Evolutionary conservation across 352 stramenopile species (phyloP), one percentile per base, ranked within the genome.

Genomic region (Phytophthora hybrid): DNA sequence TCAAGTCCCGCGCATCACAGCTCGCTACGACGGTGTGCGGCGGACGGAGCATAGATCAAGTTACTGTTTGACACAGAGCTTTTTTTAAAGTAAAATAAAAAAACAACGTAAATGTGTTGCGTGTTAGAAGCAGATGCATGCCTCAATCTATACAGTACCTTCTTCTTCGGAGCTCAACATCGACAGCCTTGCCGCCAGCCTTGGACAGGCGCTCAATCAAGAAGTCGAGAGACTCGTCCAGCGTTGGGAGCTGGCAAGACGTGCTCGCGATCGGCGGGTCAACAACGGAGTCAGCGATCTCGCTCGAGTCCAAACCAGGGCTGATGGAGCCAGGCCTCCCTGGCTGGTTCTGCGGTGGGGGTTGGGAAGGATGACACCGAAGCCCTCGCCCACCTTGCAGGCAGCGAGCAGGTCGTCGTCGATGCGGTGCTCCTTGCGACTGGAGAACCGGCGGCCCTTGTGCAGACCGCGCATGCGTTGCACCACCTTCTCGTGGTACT

Each of bases 171-270:
- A 79, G 34, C 54, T 49, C n/a, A 19, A 79, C 37, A 14, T 70
- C 53, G 8, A 73, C 52, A 1, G 34, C 46, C 29, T 71, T 58
- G 32, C 32, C 31, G 26, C 29, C 53, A 9, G 69, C 55, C 23
- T 62, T 71, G 7, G 58, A 75, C 57, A 80, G 73, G n/a, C 61
- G 39, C 7, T 77, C 78, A 58, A 88, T 90, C 39, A 90, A 80
- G 53, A 90, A 90, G 46, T 90, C 82, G 13, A 90, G 79, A 14
- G 80, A 88, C 29, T 90, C 82, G 55, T 90, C 79, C n/a, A 88
- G 67, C 23, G 78, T 83, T 37, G 82, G 82, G n/a, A 90, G 77
- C 23, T 81, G 69, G 34, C 26, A 59, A 4, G 21, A 29, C 44
- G 29, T 51, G 18, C 7, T 41, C 23, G 39, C 58, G 3, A 21